phyloP scores from a whole-genome alignment of 2,329 filamentous ascomycete species.

The Colletotrichum nymphaeae region DNA sequence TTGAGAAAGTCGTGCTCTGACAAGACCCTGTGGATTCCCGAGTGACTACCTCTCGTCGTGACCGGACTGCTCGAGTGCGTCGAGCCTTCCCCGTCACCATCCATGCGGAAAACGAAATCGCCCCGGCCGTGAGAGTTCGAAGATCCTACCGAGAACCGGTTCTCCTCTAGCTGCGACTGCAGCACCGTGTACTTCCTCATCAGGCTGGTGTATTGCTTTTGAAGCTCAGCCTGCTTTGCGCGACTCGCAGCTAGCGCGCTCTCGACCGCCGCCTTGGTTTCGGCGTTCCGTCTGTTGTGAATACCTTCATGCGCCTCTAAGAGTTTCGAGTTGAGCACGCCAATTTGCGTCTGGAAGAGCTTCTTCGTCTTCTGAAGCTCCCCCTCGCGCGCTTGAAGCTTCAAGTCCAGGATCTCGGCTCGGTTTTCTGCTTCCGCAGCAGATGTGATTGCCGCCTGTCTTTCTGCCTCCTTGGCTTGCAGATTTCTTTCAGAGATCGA shows the following conservation, averaged over 20 bases:
- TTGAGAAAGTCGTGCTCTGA: conserved; percentile 59
- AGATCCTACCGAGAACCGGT: conserved; percentile 32
- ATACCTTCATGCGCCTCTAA: conserved; percentile 49
- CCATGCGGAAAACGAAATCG: conserved; percentile 36
- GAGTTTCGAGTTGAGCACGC: conserved; percentile 58
- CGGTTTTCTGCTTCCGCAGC: conserved; percentile 69
- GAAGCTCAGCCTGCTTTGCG: conserved; percentile 64
- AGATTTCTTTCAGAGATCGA: conserved; percentile 71
- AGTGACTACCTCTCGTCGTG: conserved; percentile 47
- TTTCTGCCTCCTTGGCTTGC: conserved; percentile 72
- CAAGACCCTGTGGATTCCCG: conserved; percentile 49
- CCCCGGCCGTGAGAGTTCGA: conserved; percentile 31
- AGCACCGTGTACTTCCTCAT: conserved; percentile 63
- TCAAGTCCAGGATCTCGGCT: conserved; percentile 68
- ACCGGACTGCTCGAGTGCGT: conserved; percentile 49
- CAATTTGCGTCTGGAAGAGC: conserved; percentile 61
- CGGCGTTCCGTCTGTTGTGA: conserved; percentile 39
- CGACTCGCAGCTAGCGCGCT: conserved; percentile 61
- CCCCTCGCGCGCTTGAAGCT: conserved; percentile 62
- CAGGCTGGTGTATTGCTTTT: conserved; percentile 62
- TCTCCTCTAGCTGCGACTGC: conserved; percentile 50
- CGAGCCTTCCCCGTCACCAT: conserved; percentile 36
- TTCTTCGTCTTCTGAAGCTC: conserved; percentile 57
- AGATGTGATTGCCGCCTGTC: conserved; percentile 66
- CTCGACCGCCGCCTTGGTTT: conserved; percentile 54